Base-by-base conservation (phyloP, 1,284 basidiomycete genomes). In the Ustilago sp. region DNA sequence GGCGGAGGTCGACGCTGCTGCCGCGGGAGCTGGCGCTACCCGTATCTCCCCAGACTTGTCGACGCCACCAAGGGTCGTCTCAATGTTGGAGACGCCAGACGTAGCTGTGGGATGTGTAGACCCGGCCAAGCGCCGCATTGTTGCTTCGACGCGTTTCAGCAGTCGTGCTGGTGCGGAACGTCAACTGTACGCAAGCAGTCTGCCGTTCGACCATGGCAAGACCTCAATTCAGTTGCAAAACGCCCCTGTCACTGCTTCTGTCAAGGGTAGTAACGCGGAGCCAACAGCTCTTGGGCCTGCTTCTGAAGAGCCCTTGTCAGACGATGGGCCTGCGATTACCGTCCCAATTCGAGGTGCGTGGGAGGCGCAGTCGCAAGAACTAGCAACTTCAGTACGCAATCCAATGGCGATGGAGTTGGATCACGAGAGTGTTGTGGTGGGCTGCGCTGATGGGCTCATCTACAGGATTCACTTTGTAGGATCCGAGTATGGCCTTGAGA, bases 141-240 rank as follows among this genome's bases (percentile, higher is more conserved):
- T 93, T 15, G 93, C 93, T 61, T 92, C 93, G 8, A 94, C 93
- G 38, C 88, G 93, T 69, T 94, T 94, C 86, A 93, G 92, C 84
- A 91, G 92, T 17, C 88, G 93, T 57, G 88, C 89, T 5, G 93
- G 93, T 8, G 93, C 93, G 31, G 92, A 93, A 86, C 88, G 93
- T 39, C 76, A 83, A 52, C 82, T 87, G 28, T 84, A 85, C 59
- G 63, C 79, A 2, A 81, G 80, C 68, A 83, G 74, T 36, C 48
- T 77, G 41, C 63, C 80, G 2, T 68, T 76, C 32, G 76, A 77
- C 13, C 65, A 71, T 17, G 66, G 68, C n/a, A 62, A 61, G 63
- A 74, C 66, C n/a, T 68, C 66, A 45, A 64, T 52, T 23, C 71
- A 68, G 53, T 62, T 74, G n/a, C 36, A 59, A 34, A 23, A 23